These are phyloP conservation scores for Debaryomyces maramus DNA, from an alignment of 805 yeast genomes.

Conservation along the genomic window DNA sequence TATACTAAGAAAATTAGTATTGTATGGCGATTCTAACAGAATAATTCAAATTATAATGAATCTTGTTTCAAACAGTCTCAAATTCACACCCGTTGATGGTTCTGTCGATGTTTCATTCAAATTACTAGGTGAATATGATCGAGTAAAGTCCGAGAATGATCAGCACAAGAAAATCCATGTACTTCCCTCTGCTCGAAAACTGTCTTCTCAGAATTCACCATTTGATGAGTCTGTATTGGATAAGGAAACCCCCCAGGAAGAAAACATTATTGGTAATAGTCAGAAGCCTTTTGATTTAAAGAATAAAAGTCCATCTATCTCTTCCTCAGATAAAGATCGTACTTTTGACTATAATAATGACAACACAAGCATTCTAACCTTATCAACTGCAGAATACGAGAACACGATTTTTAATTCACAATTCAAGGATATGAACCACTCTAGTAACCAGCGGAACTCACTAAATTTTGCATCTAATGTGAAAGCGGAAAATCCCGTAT, in stretches of 20 bases:
- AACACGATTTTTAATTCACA: constrained; percentile 38
- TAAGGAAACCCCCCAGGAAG: not conserved
- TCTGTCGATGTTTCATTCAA: constrained; percentile 63
- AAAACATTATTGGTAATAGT: constrained; percentile 1
- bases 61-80: constrained; percentile 83
- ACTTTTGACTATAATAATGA: constrained; percentile 16
- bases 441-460: constrained; percentile 12
- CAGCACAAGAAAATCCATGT: constrained; percentile 50
- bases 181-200: constrained; percentile 3
- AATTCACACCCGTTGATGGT: constrained; percentile 91
- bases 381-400: constrained; percentile 41
- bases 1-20: constrained; percentile 56
- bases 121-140: constrained; percentile 72
- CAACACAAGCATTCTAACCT: constrained; percentile 28
- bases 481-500: no score
- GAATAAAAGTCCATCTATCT: not conserved
- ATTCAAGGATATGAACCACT: constrained; percentile 25
- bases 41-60: constrained; percentile 92
- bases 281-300: not conserved
- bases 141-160: constrained; percentile 37
- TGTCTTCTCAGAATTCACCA: no score
- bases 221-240: not conserved
- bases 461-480: no score
- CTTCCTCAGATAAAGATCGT: not conserved
- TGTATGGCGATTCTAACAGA: constrained; percentile 87